Percentiles rank a stretch among this genome's conserved stretches.
These are phyloP conservation scores for Serendipita sp. DNA, from an alignment of 768 basidiomycete species.

Conservation along the genomic window DNA sequence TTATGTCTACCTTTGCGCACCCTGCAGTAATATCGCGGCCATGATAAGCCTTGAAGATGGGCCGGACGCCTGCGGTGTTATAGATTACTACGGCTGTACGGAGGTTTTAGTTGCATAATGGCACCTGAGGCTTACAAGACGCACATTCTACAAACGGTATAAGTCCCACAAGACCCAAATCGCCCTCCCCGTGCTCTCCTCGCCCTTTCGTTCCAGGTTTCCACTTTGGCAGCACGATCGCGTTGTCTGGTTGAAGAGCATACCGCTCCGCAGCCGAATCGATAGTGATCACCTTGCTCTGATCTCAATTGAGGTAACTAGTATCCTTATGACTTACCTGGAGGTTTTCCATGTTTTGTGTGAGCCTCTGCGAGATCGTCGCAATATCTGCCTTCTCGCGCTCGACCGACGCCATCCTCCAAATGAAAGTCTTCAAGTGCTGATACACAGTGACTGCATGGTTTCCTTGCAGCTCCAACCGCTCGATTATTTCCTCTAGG, in stretches of 20 bases:
- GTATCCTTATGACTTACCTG: constrained; percentile 50
- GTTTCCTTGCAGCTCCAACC: too few relatives aligned
- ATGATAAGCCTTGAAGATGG: constrained; percentile 65
- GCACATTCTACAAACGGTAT: constrained; percentile 92
- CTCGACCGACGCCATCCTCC: too few relatives aligned
- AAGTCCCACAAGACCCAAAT: constrained; percentile 69
- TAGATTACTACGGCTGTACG: constrained; percentile 81
- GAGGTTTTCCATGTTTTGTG: too few relatives aligned
- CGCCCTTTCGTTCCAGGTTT: constrained; percentile 33
- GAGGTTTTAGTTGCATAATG: background rate
- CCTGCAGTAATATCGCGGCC: constrained; percentile 81
- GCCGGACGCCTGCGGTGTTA: constrained; percentile 71
- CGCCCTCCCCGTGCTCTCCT: constrained; percentile 25
- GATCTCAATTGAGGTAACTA: constrained; percentile 85
- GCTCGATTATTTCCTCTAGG: too few relatives aligned
- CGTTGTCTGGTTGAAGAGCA: constrained; percentile 71
- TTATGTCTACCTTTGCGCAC: constrained; percentile 41
- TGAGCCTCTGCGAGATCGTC: too few relatives aligned
- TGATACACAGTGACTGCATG: too few relatives aligned
- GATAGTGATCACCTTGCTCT: constrained; percentile 73
- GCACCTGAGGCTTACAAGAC: constrained; percentile 12
- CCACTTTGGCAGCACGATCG: constrained; percentile 74
- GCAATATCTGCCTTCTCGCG: too few relatives aligned
- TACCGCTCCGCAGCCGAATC: constrained; percentile 73
- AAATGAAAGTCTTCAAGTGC: too few relatives aligned